Conservation (phyloP, 2,329 filamentous ascomycete genomes). For the Cladorrhinum sp. region DNA sequence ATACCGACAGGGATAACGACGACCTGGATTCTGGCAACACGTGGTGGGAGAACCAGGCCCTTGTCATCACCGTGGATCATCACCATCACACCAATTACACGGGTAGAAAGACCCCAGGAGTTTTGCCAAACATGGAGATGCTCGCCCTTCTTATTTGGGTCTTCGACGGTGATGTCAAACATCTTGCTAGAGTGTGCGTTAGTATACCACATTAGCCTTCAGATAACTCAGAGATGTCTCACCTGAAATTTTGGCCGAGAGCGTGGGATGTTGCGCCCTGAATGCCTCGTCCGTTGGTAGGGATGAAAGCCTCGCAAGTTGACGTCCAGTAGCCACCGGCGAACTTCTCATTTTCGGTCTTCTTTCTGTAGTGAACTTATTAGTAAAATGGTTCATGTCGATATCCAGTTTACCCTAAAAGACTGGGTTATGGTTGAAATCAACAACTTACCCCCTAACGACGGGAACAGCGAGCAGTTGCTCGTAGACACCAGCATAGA, state of each 20-base stretch:
- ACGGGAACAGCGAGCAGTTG: conserved; percentile 92
- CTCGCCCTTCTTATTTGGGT: conserved; percentile 76
- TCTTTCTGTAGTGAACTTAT: conserved; percentile 44
- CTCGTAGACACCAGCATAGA: conserved; percentile 90
- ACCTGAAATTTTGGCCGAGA: conserved; percentile 88
- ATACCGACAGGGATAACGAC: conserved; percentile 91
- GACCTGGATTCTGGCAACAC: conserved; percentile 81
- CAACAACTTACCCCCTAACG: conserved; percentile 65
- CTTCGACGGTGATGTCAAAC: conserved; percentile 97
- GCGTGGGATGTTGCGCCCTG: conserved; percentile 94
- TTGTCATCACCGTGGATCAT: conserved; percentile 97
- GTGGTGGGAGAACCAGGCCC: conserved; percentile 67
- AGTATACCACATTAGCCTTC: neutral
- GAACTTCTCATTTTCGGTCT: conserved; percentile 98
- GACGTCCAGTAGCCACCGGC: conserved; percentile 95
- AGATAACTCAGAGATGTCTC: neutral
- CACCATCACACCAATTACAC: conserved; percentile 97
- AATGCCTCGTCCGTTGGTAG: conserved; percentile 91
- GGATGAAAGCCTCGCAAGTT: conserved; percentile 95
- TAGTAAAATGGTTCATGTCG: neutral
- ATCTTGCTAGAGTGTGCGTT: conserved; percentile 63
- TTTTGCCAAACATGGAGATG: conserved; percentile 95
- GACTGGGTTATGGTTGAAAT: conserved; percentile 30
- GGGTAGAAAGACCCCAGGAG: conserved; percentile 75
- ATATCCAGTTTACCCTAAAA: neutral